Conservation (phyloP, 1,139 yeast genomes). For the Hemisphaericaspora xylanilytica region DNA sequence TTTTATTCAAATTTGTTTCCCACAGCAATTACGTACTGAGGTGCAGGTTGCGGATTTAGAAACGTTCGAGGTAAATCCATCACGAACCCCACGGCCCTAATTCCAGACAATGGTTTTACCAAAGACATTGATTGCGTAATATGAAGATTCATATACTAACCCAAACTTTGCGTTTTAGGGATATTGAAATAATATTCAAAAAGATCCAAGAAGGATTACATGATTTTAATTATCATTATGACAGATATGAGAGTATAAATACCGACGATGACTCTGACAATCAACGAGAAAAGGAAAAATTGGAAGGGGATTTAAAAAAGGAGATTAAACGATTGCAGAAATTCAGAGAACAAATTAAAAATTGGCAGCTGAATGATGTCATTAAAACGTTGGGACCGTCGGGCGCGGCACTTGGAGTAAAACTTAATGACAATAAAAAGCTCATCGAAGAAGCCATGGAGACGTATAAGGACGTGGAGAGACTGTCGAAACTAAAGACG, state of each 20-base stretch:
- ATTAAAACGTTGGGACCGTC: constrained; percentile 44
- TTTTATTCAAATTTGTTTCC: constrained; percentile 5
- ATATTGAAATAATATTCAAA: constrained; percentile 93
- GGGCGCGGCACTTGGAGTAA: constrained; percentile 20
- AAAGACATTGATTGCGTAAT: background rate
- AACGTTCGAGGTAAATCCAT: background rate
- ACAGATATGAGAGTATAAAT: constrained; percentile 43
- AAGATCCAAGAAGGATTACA: constrained; percentile 93
- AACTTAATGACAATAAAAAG: constrained; percentile 42
- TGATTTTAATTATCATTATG: constrained; percentile 58
- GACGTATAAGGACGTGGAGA: constrained; percentile 47
- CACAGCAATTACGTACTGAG: background rate
- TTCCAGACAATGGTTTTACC: too few species aligned
- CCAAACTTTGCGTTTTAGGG: constrained; percentile 31
- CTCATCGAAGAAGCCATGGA: constrained; percentile 51
- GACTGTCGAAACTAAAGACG: constrained; percentile 44
- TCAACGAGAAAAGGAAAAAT: constrained; percentile 91
- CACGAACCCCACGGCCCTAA: background rate
- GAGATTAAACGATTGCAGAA: constrained; percentile 95
- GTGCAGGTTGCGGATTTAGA: background rate
- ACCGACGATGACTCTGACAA: constrained; percentile 60
- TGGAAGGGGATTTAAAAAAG: constrained; percentile 89
- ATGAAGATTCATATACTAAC: constrained; percentile 20
- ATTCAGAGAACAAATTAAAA: constrained; percentile 91
- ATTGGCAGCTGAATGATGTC: constrained; percentile 63